phyloP scores from a whole-genome alignment of 768 basidiomycete genomes.

The Lyophyllum decastes region DNA sequence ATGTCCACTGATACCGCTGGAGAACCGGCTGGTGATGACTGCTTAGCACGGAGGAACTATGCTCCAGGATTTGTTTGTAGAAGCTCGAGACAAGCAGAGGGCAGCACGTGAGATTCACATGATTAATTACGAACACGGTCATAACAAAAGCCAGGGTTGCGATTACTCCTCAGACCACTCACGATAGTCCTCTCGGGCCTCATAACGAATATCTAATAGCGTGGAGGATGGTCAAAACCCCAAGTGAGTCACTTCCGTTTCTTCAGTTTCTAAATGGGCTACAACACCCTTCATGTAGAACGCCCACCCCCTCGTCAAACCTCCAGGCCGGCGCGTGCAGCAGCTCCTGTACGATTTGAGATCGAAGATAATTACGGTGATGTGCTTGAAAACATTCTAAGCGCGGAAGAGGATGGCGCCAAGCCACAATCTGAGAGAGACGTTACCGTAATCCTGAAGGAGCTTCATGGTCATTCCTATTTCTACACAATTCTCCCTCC shows the following conservation, averaged over 20 bases:
- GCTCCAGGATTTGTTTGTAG: background rate
- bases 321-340: conserved; percentile 20
- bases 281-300: background rate
- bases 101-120: background rate
- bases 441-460: conserved; percentile 12
- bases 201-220: background rate
- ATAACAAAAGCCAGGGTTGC: too few relatives aligned
- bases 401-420: background rate
- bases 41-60: background rate
- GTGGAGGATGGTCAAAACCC: conserved; percentile 24
- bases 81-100: background rate
- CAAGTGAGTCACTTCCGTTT: conserved; percentile 16
- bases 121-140: background rate
- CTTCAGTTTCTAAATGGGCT: background rate
- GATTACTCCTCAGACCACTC: too few relatives aligned
- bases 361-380: conserved; percentile 17
- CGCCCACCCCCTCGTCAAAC: conserved; percentile 7
- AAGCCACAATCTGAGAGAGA: conserved; percentile 1
- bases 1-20: conserved; percentile 23
- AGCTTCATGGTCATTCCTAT: conserved; percentile 16
- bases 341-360: conserved; percentile 15
- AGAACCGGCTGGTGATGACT: too few relatives aligned
- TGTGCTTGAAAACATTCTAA: conserved; percentile 18
- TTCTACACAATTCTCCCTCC: conserved; percentile 8
- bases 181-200: too few relatives aligned